Evolutionary conservation across 495 filamentous ascomycete species (phyloP), one percentile per base, ranked within the genome.

Genomic region (Aspergillus saccharolyticus): DNA sequence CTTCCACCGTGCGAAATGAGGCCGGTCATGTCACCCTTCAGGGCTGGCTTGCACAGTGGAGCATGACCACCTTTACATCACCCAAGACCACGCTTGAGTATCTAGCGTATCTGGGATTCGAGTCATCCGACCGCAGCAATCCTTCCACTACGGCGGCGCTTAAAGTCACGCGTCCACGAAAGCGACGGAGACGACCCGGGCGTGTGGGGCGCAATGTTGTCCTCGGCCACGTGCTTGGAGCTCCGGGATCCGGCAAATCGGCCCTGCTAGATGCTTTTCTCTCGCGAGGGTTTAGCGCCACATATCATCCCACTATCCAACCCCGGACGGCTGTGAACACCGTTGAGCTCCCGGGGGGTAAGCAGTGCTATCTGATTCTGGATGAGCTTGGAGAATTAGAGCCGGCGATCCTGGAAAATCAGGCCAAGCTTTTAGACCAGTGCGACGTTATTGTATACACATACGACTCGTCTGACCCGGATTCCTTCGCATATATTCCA

Each of bases 11-110:
- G 16, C 86, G 90, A 39, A 97, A 96, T 68, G 94, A 98, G 72
- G 90, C 91, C 10, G 92, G 93, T 1, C 83, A 97, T 71, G 91
- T 98, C 60, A 98, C 94, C 3, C 80, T 97, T 2, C 94, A 98
- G 70, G 94, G 94, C 4, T 98, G 94, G 94, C 81, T 98, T 17
- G 95, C 94, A 4, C 94, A 98, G 61, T 98, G 94, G 94, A 96
- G 91, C 71, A 98, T 98, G 94, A 98, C 95, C 0, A 98, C 94
- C 2, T 98, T 97, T 64, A 82, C 91, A 50, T 91, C 94, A 28
- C 93, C 95, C 16, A 93, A 91, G 67, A 97, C 91, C 0, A 97
- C 94, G 0, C 75, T 98, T 2, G 89, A 93, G 59, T 98, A 98
- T 66, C 81, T 98, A 10, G 95, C 94, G 7, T 97, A 96, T 64